Base-by-base conservation (phyloP, 305 asterid genomes). In the Solanum hybrid region DNA sequence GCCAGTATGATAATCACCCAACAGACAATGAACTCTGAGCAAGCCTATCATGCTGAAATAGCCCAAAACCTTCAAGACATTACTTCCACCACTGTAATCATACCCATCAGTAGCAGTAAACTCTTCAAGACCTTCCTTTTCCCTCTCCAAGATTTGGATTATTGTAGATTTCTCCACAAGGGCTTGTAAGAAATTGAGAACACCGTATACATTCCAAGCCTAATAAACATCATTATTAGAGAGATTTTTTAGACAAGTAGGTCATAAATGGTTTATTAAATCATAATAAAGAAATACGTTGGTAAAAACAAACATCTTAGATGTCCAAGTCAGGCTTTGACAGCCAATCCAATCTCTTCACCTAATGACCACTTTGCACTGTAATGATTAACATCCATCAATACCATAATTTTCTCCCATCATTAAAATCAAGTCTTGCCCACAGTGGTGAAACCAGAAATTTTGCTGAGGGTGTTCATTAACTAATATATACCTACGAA, bases 1-100 rank as follows among this genome's bases (percentile, higher is more conserved):
- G 80, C 98, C 99, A 86, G 99, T 96, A 90, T 94, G 98, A 92
- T 96, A 97, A 94, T 97, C 99, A 90, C 99, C 99, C 95, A 96
- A 91, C 94, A 96, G 91, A 92, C 99, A 97, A 91, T 97, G 99
- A 86, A 96, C 99, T 91, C 99, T 94, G 40, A 96, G 98, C 91
- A 96, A 93, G 90, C 99, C 99, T 46, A 97, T 95, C 99, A 96
- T 96, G 94, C 99, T 95, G 89, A 94, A 97, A 88, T 96, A 97
- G 24, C 99, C 99, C 91, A 97, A 93, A 86, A 96, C 96, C 95
- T 96, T 97, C 95, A 96, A 93, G 89, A 97, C 99, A 91, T 96
- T 97, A 91, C 99, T 97, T 90, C 99, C 99, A 79, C 99, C 99
- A 88, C 86, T 92, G 91, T 97, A 96, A 90, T 96, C 98, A 92